phyloP scores from a whole-genome alignment of 306 rosid genomes.

The Argentina anserina region DNA sequence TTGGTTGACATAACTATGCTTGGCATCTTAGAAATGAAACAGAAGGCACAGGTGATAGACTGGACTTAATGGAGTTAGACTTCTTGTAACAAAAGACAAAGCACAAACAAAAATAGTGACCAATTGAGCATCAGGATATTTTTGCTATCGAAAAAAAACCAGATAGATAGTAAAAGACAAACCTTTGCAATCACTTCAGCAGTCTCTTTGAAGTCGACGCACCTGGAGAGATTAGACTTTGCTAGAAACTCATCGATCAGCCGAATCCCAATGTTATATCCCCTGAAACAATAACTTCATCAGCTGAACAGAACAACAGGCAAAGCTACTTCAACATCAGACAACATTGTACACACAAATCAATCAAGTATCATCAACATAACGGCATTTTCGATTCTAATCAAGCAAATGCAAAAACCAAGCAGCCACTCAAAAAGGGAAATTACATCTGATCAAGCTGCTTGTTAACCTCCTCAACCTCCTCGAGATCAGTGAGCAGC shows the following conservation, averaged over 20 bases:
- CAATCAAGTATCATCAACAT: not conserved
- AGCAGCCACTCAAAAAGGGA: not conserved
- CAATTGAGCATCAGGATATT: not conserved
- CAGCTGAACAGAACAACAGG: not conserved
- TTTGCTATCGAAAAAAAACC: not conserved
- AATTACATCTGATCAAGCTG: conserved; percentile 93
- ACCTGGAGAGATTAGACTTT: conserved; percentile 89
- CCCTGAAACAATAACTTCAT: conserved; percentile 50
- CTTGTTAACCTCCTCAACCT: conserved; percentile 96
- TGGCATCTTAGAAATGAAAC: not conserved
- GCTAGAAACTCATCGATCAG: conserved; percentile 96
- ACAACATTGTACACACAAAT: not conserved
- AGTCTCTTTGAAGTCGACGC: conserved; percentile 91
- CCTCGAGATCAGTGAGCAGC: conserved; percentile 96
- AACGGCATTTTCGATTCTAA: not conserved
- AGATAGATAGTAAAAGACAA: not conserved
- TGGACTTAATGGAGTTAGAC: not conserved
- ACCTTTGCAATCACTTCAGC: conserved; percentile 99
- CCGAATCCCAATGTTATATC: conserved; percentile 91
- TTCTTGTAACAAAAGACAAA: not conserved
- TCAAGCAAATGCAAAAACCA: not conserved
- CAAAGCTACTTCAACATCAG: not conserved
- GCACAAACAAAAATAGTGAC: not conserved
- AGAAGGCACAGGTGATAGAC: not conserved
- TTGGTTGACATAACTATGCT: not conserved